A percentile compares a stretch with the other conserved stretches of the same genome.
phyloP scores from a whole-genome alignment of 805 yeast species.

The Starmerella ratchasimensis region DNA sequence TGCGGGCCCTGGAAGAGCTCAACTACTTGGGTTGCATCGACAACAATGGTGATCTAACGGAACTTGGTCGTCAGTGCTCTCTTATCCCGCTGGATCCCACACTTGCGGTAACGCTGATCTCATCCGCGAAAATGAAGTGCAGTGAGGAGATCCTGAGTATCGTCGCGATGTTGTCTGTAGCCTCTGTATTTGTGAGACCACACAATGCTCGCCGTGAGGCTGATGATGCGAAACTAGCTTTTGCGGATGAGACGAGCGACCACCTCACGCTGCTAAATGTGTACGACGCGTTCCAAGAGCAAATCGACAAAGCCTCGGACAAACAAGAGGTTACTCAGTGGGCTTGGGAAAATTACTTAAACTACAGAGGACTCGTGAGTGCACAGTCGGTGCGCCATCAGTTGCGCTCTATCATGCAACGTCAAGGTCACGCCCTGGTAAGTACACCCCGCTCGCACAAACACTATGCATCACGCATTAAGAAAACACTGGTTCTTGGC shows the following conservation, averaged over 20 bases:
- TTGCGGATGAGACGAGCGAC: conserved; percentile 92
- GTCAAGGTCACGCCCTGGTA: conserved; percentile 57
- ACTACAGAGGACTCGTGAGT: conserved; percentile 66
- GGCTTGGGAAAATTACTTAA: conserved; percentile 84
- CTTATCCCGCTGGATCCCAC: conserved; percentile 92
- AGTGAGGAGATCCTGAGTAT: conserved; percentile 79
- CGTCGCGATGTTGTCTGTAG: conserved; percentile 83
- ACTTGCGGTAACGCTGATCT: conserved; percentile 84
- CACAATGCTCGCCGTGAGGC: conserved; percentile 76
- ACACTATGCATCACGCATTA: conserved; percentile 57
- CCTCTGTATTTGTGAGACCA: conserved; percentile 89
- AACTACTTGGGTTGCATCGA: conserved; percentile 80
- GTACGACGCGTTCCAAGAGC: conserved; percentile 54
- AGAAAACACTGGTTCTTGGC: conserved; percentile 81
- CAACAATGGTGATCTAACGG: conserved; percentile 82
- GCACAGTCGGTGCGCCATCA: conserved; percentile 84
- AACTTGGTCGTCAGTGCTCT: conserved; percentile 80
- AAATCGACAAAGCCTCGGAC: background rate
- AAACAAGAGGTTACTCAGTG: conserved; percentile 38
- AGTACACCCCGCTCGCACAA: conserved; percentile 55
- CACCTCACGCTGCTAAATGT: conserved; percentile 84
- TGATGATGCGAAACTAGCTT: conserved; percentile 73
- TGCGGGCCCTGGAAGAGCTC: conserved; percentile 93
- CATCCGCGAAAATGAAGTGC: conserved; percentile 72
- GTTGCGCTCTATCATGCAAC: conserved; percentile 68